These are phyloP conservation scores for Conringia planisiliqua DNA, from an alignment of 345 rosid genomes.

Conservation along the genomic window DNA sequence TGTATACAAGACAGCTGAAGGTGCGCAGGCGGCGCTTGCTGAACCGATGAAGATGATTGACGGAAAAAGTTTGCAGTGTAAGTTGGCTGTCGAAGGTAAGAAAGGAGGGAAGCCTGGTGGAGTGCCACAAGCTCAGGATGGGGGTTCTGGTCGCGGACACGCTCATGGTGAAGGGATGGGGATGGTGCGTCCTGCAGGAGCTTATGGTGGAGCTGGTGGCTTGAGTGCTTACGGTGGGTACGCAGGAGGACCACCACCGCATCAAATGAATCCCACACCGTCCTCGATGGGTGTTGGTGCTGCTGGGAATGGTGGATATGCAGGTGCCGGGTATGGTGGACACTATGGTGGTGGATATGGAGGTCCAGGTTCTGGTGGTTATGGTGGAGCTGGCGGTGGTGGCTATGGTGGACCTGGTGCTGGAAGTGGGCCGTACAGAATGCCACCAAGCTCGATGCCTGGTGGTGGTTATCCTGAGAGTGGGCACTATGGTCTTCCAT, in stretches of 20 bases:
- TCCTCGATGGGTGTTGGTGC: conserved; percentile 36
- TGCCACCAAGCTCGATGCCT: conserved; percentile 52
- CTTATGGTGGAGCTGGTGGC: conserved; percentile 39
- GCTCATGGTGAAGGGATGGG: conserved; percentile 56
- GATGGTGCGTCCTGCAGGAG: conserved; percentile 39
- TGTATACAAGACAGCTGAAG: conserved; percentile 68
- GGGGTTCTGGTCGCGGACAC: conserved; percentile 32
- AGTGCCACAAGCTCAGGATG: conserved; percentile 17
- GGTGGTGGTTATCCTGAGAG: conserved; percentile 58
- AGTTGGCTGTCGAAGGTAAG: conserved; percentile 67
- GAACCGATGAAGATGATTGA: conserved; percentile 69
- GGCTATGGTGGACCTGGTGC: conserved; percentile 32
- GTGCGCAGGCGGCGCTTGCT: conserved; percentile 64
- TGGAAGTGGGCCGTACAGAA: conserved; percentile 50
- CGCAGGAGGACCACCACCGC: conserved; percentile 45
- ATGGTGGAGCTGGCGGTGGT: conserved; percentile 39
- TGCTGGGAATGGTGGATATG: conserved; percentile 44
- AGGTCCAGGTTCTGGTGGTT: conserved; percentile 54
- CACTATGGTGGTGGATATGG: conserved; percentile 73
- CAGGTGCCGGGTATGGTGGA: conserved; percentile 31
- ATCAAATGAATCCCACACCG: conserved; percentile 48
- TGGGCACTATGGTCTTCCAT: conserved; percentile 49
- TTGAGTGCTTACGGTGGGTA: conserved; percentile 37
- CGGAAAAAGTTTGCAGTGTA: conserved; percentile 62
- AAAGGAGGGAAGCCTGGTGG: conserved; percentile 27